phyloP scores from a whole-genome alignment of 2,329 filamentous ascomycete species.

The Penicillium rolfsii region DNA sequence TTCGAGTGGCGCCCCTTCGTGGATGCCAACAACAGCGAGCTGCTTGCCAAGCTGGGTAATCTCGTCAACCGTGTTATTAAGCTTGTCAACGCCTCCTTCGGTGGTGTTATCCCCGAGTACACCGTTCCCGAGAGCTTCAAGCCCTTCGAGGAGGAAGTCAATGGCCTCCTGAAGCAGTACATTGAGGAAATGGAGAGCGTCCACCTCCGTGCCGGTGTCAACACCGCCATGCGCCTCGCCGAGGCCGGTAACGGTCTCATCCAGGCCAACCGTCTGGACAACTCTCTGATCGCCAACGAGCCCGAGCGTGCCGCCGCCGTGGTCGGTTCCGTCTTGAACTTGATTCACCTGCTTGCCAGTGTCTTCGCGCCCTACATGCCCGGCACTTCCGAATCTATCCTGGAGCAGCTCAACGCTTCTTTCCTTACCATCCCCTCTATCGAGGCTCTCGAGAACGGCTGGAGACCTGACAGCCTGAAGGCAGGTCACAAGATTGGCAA shows the following conservation, averaged over 20 bases:
- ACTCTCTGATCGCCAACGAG: slow-evolving; percentile 61
- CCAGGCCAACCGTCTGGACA: slow-evolving; percentile 65
- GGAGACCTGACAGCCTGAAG: slow-evolving; percentile 63
- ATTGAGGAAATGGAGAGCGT: slow-evolving; percentile 62
- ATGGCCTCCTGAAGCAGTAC: slow-evolving; percentile 59
- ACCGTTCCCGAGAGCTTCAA: slow-evolving; percentile 47
- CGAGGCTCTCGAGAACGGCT: slow-evolving; percentile 58
- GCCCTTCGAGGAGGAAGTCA: slow-evolving; percentile 50
- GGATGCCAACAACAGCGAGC: slow-evolving; percentile 81
- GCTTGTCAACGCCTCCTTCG: slow-evolving; percentile 70
- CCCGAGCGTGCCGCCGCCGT: slow-evolving; percentile 63
- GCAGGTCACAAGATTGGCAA: slow-evolving; percentile 81
- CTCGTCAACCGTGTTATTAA: slow-evolving; percentile 75
- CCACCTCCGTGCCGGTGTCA: slow-evolving; percentile 60
- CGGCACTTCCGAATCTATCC: slow-evolving; percentile 72
- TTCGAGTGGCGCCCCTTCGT: slow-evolving; percentile 90
- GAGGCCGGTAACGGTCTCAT: slow-evolving; percentile 63
- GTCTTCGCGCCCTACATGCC: slow-evolving; percentile 86
- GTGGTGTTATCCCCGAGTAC: slow-evolving; percentile 54
- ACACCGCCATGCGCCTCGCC: slow-evolving; percentile 60
- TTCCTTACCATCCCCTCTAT: slow-evolving; percentile 62
- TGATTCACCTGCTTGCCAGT: slow-evolving; percentile 78
- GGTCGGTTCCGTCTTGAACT: slow-evolving; percentile 79
- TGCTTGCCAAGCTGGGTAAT: slow-evolving; percentile 74
- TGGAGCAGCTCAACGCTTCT: slow-evolving; percentile 70